Evolutionary conservation across 1,284 basidiomycete genomes (phyloP), one percentile per base, ranked within the genome.

Genomic region (Rhodotorula sp.): DNA sequence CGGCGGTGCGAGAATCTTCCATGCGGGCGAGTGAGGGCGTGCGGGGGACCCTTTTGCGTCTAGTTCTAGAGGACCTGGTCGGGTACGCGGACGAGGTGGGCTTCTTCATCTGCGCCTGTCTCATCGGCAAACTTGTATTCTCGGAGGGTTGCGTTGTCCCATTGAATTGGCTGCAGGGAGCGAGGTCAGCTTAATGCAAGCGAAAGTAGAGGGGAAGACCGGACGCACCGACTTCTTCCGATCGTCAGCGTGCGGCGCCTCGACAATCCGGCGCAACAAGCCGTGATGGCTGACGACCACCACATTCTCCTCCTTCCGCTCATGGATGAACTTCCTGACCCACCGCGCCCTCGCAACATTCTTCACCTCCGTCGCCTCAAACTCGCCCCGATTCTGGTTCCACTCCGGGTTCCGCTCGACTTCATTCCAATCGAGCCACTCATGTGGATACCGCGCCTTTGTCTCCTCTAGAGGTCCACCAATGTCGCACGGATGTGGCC

Each of bases 231-330:
- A 60, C 40, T 64, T 64, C 47, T 57, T 52, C 28, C 69, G 68
- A 30, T 66, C 62, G 37, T 68, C 54, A 11, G 67, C 68, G 30
- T 70, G 61, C 22, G 70, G 70, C 13, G 65, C 65, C 51, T 70
- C 70, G 48, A 66, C 67, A 5, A 74, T 58, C 50, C 70, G 22
- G 24, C 73, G 37, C 44, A 74, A 37, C 47, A 68, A 50, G 22
- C 73, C 73, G 18, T 69, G 68, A 40, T 74, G 73, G 37, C 59
- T 64, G 5, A 74, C 70, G n/a, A 70, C 62, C 22, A 74, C 68
- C 34, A 74, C 66, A 20, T 47, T 63, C 37, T 61, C 61, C 40
- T 62, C 66, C 48, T 62, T 55, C 2, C 65, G n/a, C 15, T 58
- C 50, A 40, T 68, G 57, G 26, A 74, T 44, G 53, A 65, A 74